phyloP scores from a whole-genome alignment of 1,284 basidiomycete genomes.

The Naganishia sp. region DNA sequence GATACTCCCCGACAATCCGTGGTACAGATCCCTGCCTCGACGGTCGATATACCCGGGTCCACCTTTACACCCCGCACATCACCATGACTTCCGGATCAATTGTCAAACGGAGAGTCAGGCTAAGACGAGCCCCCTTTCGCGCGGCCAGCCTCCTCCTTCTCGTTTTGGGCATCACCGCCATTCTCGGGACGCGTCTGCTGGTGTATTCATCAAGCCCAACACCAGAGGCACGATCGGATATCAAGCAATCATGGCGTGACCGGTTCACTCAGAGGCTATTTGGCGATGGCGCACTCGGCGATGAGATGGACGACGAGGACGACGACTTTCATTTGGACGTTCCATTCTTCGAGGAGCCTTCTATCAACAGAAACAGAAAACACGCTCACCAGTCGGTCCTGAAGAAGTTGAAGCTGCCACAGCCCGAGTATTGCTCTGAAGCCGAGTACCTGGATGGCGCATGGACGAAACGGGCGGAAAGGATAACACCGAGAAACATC shows the following conservation, averaged over 20 bases:
- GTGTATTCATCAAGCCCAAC: not conserved
- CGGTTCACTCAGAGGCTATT: not conserved
- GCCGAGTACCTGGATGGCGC: conserved; percentile 18
- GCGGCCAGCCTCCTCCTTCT: not conserved
- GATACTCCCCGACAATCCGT: too few relatives aligned
- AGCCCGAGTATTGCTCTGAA: conserved; percentile 1
- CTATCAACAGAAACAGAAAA: not conserved
- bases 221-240: not conserved
- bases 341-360: not conserved
- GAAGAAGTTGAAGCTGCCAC: not conserved
- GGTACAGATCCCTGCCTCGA: too few relatives aligned
- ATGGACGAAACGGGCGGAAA: not conserved
- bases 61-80: not conserved
- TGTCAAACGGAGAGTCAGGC: not conserved
- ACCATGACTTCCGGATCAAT: conserved; percentile 4
- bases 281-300: not conserved
- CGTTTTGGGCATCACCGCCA: not conserved
- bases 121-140: not conserved
- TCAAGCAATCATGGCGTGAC: not conserved
- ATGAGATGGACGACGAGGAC: not conserved
- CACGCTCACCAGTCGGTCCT: not conserved
- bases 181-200: not conserved
- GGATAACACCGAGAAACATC: not conserved
- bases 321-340: not conserved
- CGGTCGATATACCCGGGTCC: too few relatives aligned